A percentile compares a stretch with the other conserved stretches of the same genome.
These are phyloP conservation scores for Phytophthora syringae DNA, from an alignment of 352 stramenopile genomes.

Conservation along the genomic window DNA sequence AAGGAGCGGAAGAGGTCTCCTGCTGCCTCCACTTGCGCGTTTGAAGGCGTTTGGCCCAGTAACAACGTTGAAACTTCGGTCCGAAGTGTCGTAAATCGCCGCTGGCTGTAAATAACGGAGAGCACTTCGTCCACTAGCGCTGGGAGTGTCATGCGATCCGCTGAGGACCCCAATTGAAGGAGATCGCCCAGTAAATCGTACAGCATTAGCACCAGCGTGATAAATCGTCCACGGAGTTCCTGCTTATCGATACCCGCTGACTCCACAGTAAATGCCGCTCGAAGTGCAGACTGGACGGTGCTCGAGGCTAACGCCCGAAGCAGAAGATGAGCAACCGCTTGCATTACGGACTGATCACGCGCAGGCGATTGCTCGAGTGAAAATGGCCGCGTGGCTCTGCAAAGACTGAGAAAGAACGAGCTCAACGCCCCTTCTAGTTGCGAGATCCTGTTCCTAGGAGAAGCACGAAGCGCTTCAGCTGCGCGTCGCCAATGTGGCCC, in stretches of 20 bases:
- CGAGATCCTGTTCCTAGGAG: background rate
- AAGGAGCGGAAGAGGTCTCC: constrained; percentile 14
- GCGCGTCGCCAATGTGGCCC: constrained; percentile 12
- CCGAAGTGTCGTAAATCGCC: constrained; percentile 21
- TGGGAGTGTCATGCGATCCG: constrained; percentile 2
- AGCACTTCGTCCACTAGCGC: constrained; percentile 45
- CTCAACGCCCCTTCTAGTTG: constrained; percentile 5
- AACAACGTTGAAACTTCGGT: constrained; percentile 9
- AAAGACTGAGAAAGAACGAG: constrained; percentile 8
- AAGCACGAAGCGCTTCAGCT: background rate
- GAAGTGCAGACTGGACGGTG: constrained; percentile 6
- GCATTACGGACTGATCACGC: background rate
- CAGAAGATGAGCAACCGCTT: constrained; percentile 7
- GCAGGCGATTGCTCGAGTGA: background rate
- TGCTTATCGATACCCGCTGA: background rate
- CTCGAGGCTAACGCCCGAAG: constrained; percentile 14
- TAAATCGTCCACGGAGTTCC: constrained; percentile 10
- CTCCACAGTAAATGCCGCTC: background rate
- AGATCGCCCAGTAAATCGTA: constrained; percentile 15
- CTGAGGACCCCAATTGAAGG: background rate
- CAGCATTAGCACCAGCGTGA: constrained; percentile 6
- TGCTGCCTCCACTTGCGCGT: background rate
- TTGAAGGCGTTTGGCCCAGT: background rate
- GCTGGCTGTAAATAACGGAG: constrained; percentile 29
- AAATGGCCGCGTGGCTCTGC: background rate